Evolutionary conservation across 768 basidiomycete genomes (phyloP).

Genomic region (Lactifluus hygrophoroides): DNA sequence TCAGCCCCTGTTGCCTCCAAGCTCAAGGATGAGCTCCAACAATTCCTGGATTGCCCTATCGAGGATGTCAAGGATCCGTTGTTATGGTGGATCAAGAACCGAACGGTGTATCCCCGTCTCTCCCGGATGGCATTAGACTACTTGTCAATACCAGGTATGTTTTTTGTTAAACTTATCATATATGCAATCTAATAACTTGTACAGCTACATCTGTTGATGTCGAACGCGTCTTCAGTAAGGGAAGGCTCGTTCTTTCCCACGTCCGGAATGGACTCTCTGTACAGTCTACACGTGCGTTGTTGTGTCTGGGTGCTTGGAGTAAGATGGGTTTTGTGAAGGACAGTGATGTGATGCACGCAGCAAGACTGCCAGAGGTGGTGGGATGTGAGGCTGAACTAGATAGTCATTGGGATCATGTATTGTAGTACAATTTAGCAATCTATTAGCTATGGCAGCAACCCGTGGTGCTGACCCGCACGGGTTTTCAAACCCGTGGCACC

Average conservation of each 20-base stretch:
- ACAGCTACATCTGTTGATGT: conserved; percentile 17
- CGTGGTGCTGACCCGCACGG: too few relatives aligned
- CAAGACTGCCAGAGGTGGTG: neutral
- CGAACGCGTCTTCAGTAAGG: conserved; percentile 14
- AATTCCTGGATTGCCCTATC: neutral
- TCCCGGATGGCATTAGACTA: conserved; percentile 21
- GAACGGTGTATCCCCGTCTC: neutral
- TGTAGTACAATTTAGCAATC: too few relatives aligned
- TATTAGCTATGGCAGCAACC: too few relatives aligned
- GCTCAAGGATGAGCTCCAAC: neutral
- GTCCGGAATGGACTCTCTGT: conserved; percentile 1
- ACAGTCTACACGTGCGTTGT: conserved; percentile 22
- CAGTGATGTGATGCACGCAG: too few relatives aligned
- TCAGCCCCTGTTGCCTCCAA: neutral
- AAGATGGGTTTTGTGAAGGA: conserved; percentile 24
- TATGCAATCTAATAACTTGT: neutral
- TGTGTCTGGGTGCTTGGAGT: conserved; percentile 32
- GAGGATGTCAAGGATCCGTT: neutral
- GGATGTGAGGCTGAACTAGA: neutral
- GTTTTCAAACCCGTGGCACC: too few relatives aligned
- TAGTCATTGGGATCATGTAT: too few relatives aligned
- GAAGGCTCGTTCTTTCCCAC: conserved; percentile 9
- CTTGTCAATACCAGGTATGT: neutral
- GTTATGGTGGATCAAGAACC: neutral
- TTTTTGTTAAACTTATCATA: neutral